Evolutionary conservation across 805 yeast genomes (phyloP), one percentile per base, ranked within the genome.

Genomic region (Naumovozyma dairenensis): DNA sequence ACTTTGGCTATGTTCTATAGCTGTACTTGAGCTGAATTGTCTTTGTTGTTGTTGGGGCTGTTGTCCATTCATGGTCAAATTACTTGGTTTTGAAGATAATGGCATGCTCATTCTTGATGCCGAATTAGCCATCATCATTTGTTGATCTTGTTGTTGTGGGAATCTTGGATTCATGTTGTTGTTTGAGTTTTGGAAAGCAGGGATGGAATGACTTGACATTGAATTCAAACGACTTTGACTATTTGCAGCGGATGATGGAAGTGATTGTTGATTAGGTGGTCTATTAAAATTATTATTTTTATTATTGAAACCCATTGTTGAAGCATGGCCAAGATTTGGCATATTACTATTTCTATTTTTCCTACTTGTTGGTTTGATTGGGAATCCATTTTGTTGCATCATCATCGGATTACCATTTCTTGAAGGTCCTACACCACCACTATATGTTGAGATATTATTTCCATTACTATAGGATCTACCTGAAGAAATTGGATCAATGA

Each of bases 331-430:
- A 22, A 56, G 34, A n/a, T 39, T 40, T 13, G 55, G 51, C 55
- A 58, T 49, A 30, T 50, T 49, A 28, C 60, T 55, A 20, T 44
- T 40, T 45, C 62, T 55, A 32, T 58, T 57, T 34, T 58, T 58
- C 34, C 63, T 53, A 32, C 62, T 57, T 1, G 63, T 56, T 25
- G 61, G 51, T 37, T 53, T 50, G 33, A 54, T 44, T n/a, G 51
- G 38, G 31, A 50, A 46, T 6, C 37, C 31, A 20, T 49, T 46
- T 28, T 32, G 27, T 13, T 26, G 36, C 29, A 35, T 39, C 16
- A 32, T 14, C n/a, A 22, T 33, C 16, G 15, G 27, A 14, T n/a
- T 18, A 16, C 24, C 30, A 16, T 26, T 29, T 19, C 4, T 25
- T 13, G 15, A 32, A 6, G 37, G 32, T 25, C 24, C 35, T 20